Conservation (phyloP, 2,329 filamentous ascomycete genomes). For the Aspergillus spinulosporus region DNA sequence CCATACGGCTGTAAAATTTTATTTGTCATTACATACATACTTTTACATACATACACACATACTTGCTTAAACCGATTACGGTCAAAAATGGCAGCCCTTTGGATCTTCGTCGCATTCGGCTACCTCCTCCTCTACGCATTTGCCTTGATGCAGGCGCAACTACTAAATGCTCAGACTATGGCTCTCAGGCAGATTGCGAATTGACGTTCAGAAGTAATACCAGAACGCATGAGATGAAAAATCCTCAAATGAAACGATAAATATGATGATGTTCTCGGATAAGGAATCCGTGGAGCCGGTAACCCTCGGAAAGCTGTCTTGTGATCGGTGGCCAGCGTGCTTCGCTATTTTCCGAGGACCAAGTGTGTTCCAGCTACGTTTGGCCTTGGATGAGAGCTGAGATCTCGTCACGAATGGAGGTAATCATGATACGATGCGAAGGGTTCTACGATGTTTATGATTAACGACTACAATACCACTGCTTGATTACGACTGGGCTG, state of each 20-base stretch:
- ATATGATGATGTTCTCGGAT: neutral
- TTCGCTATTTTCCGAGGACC: neutral
- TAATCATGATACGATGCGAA: neutral
- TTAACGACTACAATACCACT: conserved; percentile 2
- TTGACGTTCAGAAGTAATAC: conserved; percentile 10
- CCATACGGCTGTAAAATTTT: too few species aligned
- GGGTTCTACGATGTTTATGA: conserved; percentile 2
- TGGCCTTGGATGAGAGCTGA: neutral
- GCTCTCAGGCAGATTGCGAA: conserved; percentile 21
- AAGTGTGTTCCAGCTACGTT: neutral
- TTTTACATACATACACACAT: neutral
- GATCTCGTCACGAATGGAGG: neutral
- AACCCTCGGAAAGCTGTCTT: neutral
- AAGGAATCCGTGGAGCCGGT: neutral
- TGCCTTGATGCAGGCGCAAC: conserved; percentile 26
- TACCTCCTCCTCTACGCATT: conserved; percentile 40
- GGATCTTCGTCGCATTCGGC: conserved; percentile 38
- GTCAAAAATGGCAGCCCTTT: conserved; percentile 30
- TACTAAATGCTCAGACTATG: conserved; percentile 16
- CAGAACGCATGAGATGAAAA: neutral
- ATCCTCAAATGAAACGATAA: too few species aligned
- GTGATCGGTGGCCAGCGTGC: neutral
- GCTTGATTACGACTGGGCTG: neutral
- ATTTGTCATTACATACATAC: neutral
- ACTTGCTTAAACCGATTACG: neutral